Evolutionary conservation across 1,139 yeast genomes (phyloP), one percentile per base, ranked within the genome.

Genomic region (Nakaseomyces bracarensis): DNA sequence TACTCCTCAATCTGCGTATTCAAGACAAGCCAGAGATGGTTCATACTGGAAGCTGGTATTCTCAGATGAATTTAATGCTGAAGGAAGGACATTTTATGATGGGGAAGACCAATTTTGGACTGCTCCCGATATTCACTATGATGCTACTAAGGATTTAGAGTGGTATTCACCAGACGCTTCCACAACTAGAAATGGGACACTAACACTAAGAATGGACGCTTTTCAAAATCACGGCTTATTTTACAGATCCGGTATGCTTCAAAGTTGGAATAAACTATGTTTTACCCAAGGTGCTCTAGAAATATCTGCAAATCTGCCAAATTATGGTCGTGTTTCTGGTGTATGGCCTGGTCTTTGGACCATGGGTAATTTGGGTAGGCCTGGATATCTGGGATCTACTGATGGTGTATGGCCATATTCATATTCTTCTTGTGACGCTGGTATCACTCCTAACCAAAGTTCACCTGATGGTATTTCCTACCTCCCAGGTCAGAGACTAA

Each of bases 311-410:
- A 70, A 74, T 49, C 63, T 84, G 47, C 91, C 94, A 14, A 80
- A 82, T 44, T 73, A 70, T 47, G 89, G 87, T 48, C 66, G 73
- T 43, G 69, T 77, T 22, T 70, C 77, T 8, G 95, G 95, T 30
- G 66, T 83, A 42, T 84, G 95, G 95, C 95, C 95, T 1, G 95
- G 93, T 64, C 59, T 82, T 44, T 84, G 95, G 95, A 72, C 91
- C 1, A 70, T 85, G 71, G 95, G 95, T 38, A 84, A 84, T 55
- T 67, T 84, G 45, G 95, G 82, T 22, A 72, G 95, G 50, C 86
- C 95, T 0, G 95, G 95, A 8, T 83, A 73, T 59, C 59, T 77
- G 58, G 86, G 87, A 3, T 65, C 84, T 9, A 74, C 93, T 4
- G 91, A 83, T 38, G 95, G 95, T 34, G 79, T 82, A 13, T 84